These are phyloP conservation scores for Epichloe typhina DNA, from an alignment of 2,329 filamentous ascomycete genomes.

Conservation along the genomic window DNA sequence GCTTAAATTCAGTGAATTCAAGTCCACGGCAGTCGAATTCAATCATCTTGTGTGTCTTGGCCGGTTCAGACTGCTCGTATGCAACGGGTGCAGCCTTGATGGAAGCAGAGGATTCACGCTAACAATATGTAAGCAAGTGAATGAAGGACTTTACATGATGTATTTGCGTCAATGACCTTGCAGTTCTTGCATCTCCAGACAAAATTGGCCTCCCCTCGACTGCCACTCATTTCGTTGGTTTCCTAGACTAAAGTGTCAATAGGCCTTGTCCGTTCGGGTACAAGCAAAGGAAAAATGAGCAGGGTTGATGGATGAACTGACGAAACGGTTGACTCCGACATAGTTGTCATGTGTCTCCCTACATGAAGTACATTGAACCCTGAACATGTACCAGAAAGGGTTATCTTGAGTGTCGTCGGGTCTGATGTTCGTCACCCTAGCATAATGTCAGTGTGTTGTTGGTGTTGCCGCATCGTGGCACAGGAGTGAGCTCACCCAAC, in stretches of 20 bases:
- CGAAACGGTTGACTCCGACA: conserved; percentile 79
- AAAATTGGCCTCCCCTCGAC: conserved; percentile 92
- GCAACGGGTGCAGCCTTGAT: conserved; percentile 61
- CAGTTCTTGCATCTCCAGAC: conserved; percentile 99
- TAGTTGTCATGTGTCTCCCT: conserved; percentile 79
- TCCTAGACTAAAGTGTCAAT: conserved; percentile 43
- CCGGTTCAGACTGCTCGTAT: conserved; percentile 59
- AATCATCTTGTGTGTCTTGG: conserved; percentile 66
- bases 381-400: conserved; percentile 96
- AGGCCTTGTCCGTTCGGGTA: not conserved
- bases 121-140: not conserved
- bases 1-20: conserved; percentile 81
- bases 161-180: conserved; percentile 42
- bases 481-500: conserved; percentile 39
- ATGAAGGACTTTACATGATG: not conserved
- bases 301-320: conserved; percentile 30
- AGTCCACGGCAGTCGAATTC: conserved; percentile 89
- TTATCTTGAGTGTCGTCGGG: conserved; percentile 69
- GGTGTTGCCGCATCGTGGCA: not conserved
- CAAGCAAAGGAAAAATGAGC: not conserved
- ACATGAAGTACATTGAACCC: conserved; percentile 96
- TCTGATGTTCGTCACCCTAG: conserved; percentile 77
- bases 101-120: conserved; percentile 76
- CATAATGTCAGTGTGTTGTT: conserved; percentile 3
- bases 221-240: conserved; percentile 79